Conservation (phyloP, 1,139 yeast genomes). For the Candida frijolesensis region DNA sequence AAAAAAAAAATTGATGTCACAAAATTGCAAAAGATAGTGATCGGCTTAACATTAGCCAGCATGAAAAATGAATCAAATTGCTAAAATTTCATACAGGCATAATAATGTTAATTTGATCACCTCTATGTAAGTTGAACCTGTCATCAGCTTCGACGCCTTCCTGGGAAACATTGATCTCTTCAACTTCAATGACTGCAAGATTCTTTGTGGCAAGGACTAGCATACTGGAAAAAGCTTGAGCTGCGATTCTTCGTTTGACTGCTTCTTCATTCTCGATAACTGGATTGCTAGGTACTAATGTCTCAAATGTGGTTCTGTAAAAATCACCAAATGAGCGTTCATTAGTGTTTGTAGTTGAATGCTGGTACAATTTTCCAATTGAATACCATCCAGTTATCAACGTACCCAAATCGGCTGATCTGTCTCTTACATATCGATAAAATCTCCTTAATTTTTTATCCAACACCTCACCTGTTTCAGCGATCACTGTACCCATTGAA, state of each 20-base stretch:
- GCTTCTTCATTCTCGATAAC: conserved; percentile 16
- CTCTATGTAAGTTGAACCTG: not conserved
- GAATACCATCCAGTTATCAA: conserved; percentile 4
- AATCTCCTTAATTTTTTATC: conserved; percentile 6
- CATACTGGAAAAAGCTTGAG: conserved; percentile 40
- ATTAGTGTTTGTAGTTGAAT: conserved; percentile 9
- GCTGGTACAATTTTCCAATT: conserved; percentile 1
- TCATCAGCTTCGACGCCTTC: not conserved
- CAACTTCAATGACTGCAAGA: conserved; percentile 7
- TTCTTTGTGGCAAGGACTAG: conserved; percentile 36
- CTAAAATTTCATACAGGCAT: not conserved
- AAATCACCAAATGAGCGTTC: conserved; percentile 5
- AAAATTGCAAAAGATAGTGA: not conserved
- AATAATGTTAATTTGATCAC: conserved; percentile 8
- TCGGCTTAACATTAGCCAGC: not conserved
- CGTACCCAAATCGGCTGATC: conserved; percentile 7
- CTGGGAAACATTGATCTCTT: not conserved
- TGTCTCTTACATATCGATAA: conserved; percentile 7
- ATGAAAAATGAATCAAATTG: not conserved
- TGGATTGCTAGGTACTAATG: conserved; percentile 21
- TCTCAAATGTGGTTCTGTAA: conserved; percentile 15
- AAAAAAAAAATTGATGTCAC: not conserved
- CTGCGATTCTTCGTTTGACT: conserved; percentile 30
- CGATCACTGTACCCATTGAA: not conserved
- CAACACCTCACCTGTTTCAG: not conserved